phyloP scores from a whole-genome alignment of 108 stramenopile species.

The Stephanodiscus minutulus region DNA sequence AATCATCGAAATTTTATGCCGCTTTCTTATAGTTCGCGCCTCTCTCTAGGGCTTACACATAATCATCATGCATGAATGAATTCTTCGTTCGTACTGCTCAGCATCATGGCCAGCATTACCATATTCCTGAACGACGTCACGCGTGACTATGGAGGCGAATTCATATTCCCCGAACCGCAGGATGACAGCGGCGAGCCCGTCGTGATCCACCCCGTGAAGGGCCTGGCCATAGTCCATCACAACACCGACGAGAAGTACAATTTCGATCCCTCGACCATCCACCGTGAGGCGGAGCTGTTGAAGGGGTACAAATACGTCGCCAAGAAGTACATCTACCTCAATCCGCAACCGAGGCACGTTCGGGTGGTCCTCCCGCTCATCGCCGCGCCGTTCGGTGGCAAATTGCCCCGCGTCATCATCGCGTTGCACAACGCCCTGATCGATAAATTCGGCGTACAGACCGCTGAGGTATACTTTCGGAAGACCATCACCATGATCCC shows the following conservation, averaged over 20 bases:
- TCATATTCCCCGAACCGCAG: slow-evolving; percentile 61
- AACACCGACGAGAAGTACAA: slow-evolving; percentile 73
- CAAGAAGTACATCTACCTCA: slow-evolving; percentile 78
- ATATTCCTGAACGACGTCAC: slow-evolving; percentile 73
- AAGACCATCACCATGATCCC: slow-evolving; percentile 74
- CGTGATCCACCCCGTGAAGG: slow-evolving; percentile 65
- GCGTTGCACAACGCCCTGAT: slow-evolving; percentile 56
- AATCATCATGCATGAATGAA: neutral
- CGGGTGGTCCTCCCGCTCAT: slow-evolving; percentile 76
- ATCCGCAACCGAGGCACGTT: slow-evolving; percentile 58
- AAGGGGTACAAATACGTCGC: slow-evolving; percentile 64
- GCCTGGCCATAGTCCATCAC: slow-evolving; percentile 88
- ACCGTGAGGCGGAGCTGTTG: slow-evolving; percentile 59
- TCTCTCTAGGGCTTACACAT: neutral
- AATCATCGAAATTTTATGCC: too few species aligned
- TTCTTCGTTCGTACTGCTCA: neutral
- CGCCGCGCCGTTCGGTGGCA: slow-evolving; percentile 69
- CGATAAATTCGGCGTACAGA: slow-evolving; percentile 74
- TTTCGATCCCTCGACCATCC: slow-evolving; percentile 66
- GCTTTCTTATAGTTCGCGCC: neutral
- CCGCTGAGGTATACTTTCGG: slow-evolving; percentile 70
- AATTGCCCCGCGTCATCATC: slow-evolving; percentile 56
- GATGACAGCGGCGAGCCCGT: slow-evolving; percentile 58
- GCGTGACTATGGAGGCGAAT: slow-evolving; percentile 47
- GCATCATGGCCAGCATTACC: slow-evolving; percentile 77